Base-by-base conservation (phyloP, 192 early-diverging fungal genomes). In the Allomyces arbusculus region DNA sequence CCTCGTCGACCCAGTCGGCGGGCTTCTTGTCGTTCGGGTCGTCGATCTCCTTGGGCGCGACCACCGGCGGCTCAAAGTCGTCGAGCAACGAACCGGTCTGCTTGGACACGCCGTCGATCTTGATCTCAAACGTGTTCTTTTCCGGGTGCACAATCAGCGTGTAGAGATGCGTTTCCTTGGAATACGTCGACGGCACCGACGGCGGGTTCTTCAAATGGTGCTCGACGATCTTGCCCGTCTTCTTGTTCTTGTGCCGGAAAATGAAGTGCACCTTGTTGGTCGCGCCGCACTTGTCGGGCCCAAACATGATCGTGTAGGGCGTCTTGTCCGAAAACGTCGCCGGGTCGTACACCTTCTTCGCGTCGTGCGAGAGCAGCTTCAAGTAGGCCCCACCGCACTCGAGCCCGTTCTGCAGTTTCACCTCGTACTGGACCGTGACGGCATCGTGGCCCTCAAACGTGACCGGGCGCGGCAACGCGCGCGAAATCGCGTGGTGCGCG, bases 321-420 rank as follows among this genome's bases (percentile, higher is more conserved):
- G 91, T 87, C 65, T 86, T 82, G 75, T 92, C 87, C 45, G 77
- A 81, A 69, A 91, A 90, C 65, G 88, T 77, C 33, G 73, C 78
- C 66, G 84, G 80, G 7, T 40, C 33, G 8, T 40, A 40, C 55
- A 78, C 77, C 69, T 88, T 86, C 19, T 70, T 68, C 44, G 73
- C 72, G 65, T 86, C 80, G 22, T 77, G 69, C 12, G 85, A 87
- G 63, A 94, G 74, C 24, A 95, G 81, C 79, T 95, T 95, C 70
- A 90, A 74, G 78, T 95, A 95, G 4, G 92, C 92, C 44, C 92
- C 92, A 62, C 91, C 92, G 74, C 92, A 95, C 72, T 91, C 88
- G 61, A 89, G 75, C 58, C 86, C 86, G 68, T 87, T 80, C 66
- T 89, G 86, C 26, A 90, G 80, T 76, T 95, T 95, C 74, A 93